Base-by-base conservation (phyloP, 2,329 filamentous ascomycete genomes). In the Diplodia sapinea region DNA sequence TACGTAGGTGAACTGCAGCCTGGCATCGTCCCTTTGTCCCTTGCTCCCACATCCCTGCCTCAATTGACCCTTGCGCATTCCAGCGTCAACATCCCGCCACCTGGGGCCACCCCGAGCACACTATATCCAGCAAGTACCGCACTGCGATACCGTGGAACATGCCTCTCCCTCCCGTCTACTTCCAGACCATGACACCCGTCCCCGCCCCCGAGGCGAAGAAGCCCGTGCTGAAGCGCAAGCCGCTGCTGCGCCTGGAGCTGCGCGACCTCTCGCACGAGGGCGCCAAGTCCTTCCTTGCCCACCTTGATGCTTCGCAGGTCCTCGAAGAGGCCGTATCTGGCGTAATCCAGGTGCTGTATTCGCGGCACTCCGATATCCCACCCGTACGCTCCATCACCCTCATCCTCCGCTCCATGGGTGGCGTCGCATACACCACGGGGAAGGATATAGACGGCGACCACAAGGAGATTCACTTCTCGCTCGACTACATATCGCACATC, bases 401-500 rank as follows among this genome's bases (percentile, higher is more conserved):
- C 43, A 84, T 97, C 69, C 83, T 98, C 4, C 88, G 91, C 36
- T 83, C 88, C 71, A 93, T 96, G 87, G 83, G 82, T 57, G 94
- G 94, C 61, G 92, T 98, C 4, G 94, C 94, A 23, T 96, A 97
- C 81, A 97, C 94, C 1, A 93, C 87, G 0, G 91, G 92, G 70
- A 86, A 83, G 11, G 90, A 93, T 49, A 85, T 96, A 12, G 94
- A 97, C 79, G 72, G 84, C 69, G 91, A 95, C 75, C 93, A 97
- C 83, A 97, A 97, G 76, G 93, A 97, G 77, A 95, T 97, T 70
- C 93, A 97, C 80, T 85, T 98, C 78, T 93, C 88, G 17, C 87
- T 94, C 1, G 81, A 85, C 56, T 97, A 97, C 81, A 88, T 97
- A 72, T 74, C 77, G 2, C 61, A 70, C 13, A 74, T 82, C 0